Conservation (phyloP, 108 stramenopile species). For the Skeletonema tropicum region DNA sequence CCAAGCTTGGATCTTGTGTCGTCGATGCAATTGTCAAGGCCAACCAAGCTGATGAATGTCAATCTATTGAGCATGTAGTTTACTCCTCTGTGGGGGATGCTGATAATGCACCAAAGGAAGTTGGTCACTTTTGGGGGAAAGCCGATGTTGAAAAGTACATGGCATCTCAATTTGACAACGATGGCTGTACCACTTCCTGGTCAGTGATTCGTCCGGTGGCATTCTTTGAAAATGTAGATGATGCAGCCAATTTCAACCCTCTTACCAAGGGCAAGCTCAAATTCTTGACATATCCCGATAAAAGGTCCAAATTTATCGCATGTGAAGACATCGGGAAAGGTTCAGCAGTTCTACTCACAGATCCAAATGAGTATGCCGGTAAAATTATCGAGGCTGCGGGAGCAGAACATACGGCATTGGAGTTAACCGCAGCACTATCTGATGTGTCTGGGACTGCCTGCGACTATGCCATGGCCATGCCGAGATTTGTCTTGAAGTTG, state of each 20-base stretch:
- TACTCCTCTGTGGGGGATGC: constrained; percentile 40
- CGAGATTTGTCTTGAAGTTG: constrained; percentile 26
- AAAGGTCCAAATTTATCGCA: constrained; percentile 20
- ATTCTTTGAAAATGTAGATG: constrained; percentile 44
- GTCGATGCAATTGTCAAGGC: constrained; percentile 34
- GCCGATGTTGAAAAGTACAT: constrained; percentile 40
- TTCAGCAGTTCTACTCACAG: constrained; percentile 18
- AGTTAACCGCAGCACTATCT: constrained; percentile 24
- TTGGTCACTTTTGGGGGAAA: constrained; percentile 40
- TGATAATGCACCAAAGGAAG: constrained; percentile 25
- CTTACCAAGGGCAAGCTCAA: constrained; percentile 38
- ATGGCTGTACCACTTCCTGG: constrained; percentile 23
- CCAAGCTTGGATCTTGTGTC: constrained; percentile 22
- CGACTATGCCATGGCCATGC: constrained; percentile 26
- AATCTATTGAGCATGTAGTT: constrained; percentile 35
- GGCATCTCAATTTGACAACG: constrained; percentile 19
- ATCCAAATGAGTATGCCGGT: constrained; percentile 32
- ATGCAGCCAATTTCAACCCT: constrained; percentile 34
- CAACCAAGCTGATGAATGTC: constrained; percentile 7
- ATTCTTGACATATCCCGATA: constrained; percentile 27
- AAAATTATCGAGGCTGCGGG: constrained; percentile 39
- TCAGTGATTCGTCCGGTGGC: constrained; percentile 46
- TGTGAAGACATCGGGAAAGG: constrained; percentile 44
- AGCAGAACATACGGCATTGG: constrained; percentile 28
- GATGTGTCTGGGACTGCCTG: constrained; percentile 35